A percentile compares a stretch with the other conserved stretches of the same genome.
Evolutionary conservation across 495 filamentous ascomycete genomes (phyloP).

Genomic region (Pseudomonodictys pantanalensis): DNA sequence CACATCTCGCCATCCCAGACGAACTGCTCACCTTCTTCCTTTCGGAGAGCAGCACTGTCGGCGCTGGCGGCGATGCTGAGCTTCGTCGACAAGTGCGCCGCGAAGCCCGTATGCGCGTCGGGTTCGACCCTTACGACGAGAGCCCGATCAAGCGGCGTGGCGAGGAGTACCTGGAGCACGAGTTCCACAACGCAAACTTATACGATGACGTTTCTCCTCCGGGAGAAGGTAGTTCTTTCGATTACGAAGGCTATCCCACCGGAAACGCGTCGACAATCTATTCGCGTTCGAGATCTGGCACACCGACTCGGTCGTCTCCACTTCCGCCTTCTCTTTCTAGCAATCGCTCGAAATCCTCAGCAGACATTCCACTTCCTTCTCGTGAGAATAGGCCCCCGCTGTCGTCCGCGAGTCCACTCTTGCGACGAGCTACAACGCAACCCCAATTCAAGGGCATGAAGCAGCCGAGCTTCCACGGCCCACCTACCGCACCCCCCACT

Average conservation of each 20-base stretch:
- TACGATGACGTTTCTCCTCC: constrained; percentile 8
- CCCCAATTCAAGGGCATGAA: constrained; percentile 7
- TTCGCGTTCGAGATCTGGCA: too few relatives aligned
- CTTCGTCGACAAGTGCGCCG: constrained; percentile 66
- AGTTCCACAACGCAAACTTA: constrained; percentile 14
- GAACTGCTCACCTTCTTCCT: constrained; percentile 94
- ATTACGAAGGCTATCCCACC: constrained; percentile 31
- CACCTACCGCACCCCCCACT: constrained; percentile 29
- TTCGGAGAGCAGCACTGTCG: constrained; percentile 71
- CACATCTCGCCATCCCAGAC: constrained; percentile 91
- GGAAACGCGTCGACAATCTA: constrained; percentile 13
- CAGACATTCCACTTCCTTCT: constrained; percentile 25
- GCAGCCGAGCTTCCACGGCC: constrained; percentile 22
- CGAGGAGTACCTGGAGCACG: constrained; percentile 58
- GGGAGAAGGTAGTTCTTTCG: constrained; percentile 4
- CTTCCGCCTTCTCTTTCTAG: not conserved
- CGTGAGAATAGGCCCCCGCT: constrained; percentile 4
- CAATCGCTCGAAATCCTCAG: not conserved
- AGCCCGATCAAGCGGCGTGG: constrained; percentile 63
- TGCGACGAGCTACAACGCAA: constrained; percentile 28
- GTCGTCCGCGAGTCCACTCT: constrained; percentile 28
- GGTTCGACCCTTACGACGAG: constrained; percentile 84
- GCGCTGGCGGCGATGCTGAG: constrained; percentile 67
- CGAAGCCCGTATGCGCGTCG: constrained; percentile 73
- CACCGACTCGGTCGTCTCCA: too few relatives aligned